Base-by-base conservation (phyloP, 2,329 filamentous ascomycete genomes). In the Alternaria burnsii region DNA sequence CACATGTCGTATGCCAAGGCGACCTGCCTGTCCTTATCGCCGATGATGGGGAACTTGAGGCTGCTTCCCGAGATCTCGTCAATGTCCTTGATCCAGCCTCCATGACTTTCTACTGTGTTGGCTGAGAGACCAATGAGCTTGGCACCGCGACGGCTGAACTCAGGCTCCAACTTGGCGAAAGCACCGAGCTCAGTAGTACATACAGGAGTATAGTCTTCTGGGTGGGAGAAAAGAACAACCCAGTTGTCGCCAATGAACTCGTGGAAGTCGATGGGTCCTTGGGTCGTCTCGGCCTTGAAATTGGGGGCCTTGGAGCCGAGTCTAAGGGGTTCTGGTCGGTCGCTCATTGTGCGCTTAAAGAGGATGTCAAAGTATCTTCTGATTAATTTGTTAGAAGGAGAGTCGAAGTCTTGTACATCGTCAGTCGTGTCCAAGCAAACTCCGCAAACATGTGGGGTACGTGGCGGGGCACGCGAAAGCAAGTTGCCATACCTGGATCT, bases 221-320 rank as follows among this genome's bases (percentile, higher is more conserved):
- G 88, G 81, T 91, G 88, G 44, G 88, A 90, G 84, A 91, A 91
- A 68, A 91, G 84, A 65, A 91, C 83, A 62, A 88, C 86, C 88
- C 88, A 91, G 70, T 84, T 87, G 82, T 89, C 83, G 72, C 87
- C 88, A 68, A 91, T 89, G 83, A 87, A 91, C 70, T 90, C 69
- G 81, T 91, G 89, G 84, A 91, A 91, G 80, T 90, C 84, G 76
- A 91, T 89, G 55, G 83, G 83, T 59, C 88, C 89, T 65, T 83
- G 76, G 66, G 89, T 91, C 70, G 89, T 90, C 72, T 89, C 85
- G 63, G 89, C 87, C 71, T 89, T 79, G 83, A 91, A 91, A 83
- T 91, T 87, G 70, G 89, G 89, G 73, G 88, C 89, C 74, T 81
- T 83, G 78, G 83, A 88, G 77, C 88, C 88, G 71, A 90, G 85